A percentile compares a stretch with the other conserved stretches of the same genome.
These are phyloP conservation scores for Starmerella bacillaris DNA, from an alignment of 805 yeast species.

Conservation along the genomic window DNA sequence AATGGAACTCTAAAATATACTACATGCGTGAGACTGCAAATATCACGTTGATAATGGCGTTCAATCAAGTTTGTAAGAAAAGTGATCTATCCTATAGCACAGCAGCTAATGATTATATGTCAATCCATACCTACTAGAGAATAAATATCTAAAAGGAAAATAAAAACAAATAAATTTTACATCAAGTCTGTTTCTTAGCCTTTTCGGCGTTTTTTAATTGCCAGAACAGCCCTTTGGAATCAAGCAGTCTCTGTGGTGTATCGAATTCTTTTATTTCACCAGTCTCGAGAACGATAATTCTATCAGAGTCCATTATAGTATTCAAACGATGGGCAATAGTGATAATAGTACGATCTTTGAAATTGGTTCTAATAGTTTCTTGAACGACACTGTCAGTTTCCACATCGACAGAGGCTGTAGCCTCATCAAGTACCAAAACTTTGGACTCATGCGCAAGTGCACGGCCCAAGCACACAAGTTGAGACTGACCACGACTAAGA, in stretches of 20 bases:
- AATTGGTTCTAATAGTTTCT: constrained; percentile 51
- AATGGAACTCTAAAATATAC: too few relatives aligned
- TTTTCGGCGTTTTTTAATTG: constrained; percentile 11
- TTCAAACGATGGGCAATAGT: constrained; percentile 76
- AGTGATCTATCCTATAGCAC: too few relatives aligned
- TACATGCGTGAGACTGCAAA: too few relatives aligned
- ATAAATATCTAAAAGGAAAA: too few relatives aligned
- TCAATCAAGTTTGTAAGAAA: too few relatives aligned
- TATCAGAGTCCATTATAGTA: constrained; percentile 64
- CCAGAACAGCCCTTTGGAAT: constrained; percentile 14
- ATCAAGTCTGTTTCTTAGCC: too few relatives aligned
- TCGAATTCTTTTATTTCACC: constrained; percentile 63
- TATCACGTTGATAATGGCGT: too few relatives aligned
- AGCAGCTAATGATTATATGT: too few relatives aligned
- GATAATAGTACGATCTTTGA: constrained; percentile 50
- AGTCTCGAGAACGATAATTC: constrained; percentile 48
- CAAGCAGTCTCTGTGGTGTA: constrained; percentile 27
- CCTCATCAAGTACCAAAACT: constrained; percentile 63
- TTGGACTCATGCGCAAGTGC: constrained; percentile 53
- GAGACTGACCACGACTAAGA: constrained; percentile 68
- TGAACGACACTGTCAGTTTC: constrained; percentile 62
- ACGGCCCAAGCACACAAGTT: constrained; percentile 59
- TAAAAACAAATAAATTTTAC: too few relatives aligned
- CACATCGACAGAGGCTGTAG: constrained; percentile 63
- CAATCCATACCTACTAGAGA: too few relatives aligned